Conservation (phyloP, 441 rosid species). For the Populus tomentosa region DNA sequence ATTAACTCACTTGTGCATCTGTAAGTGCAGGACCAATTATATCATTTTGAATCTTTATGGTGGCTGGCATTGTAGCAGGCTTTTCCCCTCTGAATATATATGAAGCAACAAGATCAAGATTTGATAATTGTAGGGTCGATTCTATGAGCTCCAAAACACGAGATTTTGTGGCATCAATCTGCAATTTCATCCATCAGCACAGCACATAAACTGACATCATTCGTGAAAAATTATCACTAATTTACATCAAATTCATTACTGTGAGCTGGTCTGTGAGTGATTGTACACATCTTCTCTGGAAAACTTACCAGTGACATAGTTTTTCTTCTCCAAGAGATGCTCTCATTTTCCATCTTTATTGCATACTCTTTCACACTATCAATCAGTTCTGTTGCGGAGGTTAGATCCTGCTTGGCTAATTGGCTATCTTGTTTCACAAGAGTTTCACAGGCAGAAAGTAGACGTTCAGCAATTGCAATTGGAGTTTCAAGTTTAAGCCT, state of each 20-base stretch:
- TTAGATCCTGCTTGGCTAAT: conserved; percentile 63
- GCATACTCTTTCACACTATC: conserved; percentile 48
- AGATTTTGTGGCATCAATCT: conserved; percentile 71
- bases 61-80: conserved; percentile 43
- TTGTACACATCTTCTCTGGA: not conserved
- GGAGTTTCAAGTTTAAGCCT: conserved; percentile 96
- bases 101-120: conserved; percentile 62
- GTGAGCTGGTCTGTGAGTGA: not conserved
- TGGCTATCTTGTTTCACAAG: conserved; percentile 51
- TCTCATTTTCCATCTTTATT: conserved; percentile 67
- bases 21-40: conserved; percentile 72
- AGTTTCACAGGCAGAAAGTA: conserved; percentile 67
- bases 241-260: conserved; percentile 16
- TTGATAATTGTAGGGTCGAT: conserved; percentile 72
- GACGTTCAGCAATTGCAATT: conserved; percentile 69
- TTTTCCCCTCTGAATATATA: conserved; percentile 59
- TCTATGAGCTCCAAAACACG: conserved; percentile 67
- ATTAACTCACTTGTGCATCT: conserved; percentile 64
- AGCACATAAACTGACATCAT: conserved; percentile 20
- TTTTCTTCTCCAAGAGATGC: conserved; percentile 72
- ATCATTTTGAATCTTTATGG: conserved; percentile 59
- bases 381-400: conserved; percentile 46
- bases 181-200: conserved; percentile 28
- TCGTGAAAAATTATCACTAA: conserved; percentile 6
- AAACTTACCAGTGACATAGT: conserved; percentile 58